Evolutionary conservation across 106 monocot species (phyloP).

Genomic region (Xerophyta viscosa): DNA sequence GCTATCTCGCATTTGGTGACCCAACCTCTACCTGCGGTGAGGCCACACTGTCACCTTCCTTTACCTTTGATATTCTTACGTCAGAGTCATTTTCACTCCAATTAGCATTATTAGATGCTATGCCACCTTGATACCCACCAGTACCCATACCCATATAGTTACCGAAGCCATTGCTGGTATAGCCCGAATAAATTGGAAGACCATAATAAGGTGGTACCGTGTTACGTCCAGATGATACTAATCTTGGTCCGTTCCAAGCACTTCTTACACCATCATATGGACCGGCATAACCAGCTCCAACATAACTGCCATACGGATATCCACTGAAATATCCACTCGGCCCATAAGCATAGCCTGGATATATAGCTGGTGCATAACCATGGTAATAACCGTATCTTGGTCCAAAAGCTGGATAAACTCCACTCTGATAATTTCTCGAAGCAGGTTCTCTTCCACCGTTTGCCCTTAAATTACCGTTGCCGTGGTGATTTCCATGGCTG

Average conservation of each 20-base stretch:
- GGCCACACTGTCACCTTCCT: constrained; percentile 1
- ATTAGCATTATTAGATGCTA: constrained; percentile 6
- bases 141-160: constrained; percentile 13
- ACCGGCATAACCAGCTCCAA: constrained; percentile 23
- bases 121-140: constrained; percentile 7
- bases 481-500: constrained; percentile 10
- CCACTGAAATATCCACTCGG: constrained; percentile 15
- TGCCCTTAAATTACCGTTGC: constrained; percentile 1
- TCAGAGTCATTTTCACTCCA: constrained; percentile 10
- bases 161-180: constrained; percentile 15
- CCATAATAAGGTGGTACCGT: constrained; percentile 17
- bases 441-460: constrained; percentile 11
- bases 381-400: constrained; percentile 22
- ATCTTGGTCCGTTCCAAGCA: constrained; percentile 18
- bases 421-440: constrained; percentile 8
- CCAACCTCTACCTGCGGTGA: constrained; percentile 16
- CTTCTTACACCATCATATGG: constrained; percentile 16
- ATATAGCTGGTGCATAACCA: constrained; percentile 14
- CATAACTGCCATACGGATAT: constrained; percentile 28
- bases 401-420: constrained; percentile 16
- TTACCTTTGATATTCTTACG: constrained; percentile 9
- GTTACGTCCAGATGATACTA: constrained; percentile 11
- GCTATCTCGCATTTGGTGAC: constrained; percentile 20
- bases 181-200: constrained; percentile 11
- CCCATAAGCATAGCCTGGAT: constrained; percentile 20